Evolutionary conservation across 2,329 filamentous ascomycete genomes (phyloP).

Genomic region (Aureobasidium sp.): DNA sequence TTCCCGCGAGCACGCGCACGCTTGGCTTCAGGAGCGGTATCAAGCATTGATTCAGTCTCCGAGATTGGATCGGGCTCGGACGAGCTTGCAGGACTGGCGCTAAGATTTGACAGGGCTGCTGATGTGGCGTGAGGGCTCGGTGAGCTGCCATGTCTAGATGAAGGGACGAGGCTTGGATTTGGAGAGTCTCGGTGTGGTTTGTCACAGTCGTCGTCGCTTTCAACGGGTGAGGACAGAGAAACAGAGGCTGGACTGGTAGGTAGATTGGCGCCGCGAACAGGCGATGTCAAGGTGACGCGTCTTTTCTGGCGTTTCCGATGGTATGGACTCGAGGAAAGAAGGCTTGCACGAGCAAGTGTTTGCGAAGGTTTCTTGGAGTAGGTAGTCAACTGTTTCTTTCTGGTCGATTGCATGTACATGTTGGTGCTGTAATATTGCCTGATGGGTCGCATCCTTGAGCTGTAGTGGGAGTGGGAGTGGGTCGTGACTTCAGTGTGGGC

Average conservation of each 20-base stretch:
- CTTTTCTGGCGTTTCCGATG: neutral
- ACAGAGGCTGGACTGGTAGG: neutral
- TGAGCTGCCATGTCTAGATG: no score
- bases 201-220: neutral
- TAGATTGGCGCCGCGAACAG: neutral
- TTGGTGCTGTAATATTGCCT: neutral
- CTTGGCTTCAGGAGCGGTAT: neutral
- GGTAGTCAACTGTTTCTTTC: neutral
- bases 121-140: no score
- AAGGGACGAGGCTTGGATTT: neutral
- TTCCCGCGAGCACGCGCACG: neutral
- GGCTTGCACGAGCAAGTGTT: neutral
- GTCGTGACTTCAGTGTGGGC: neutral
- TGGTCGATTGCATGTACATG: neutral
- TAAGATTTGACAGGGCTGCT: neutral
- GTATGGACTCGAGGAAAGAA: neutral
- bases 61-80: constrained; percentile 4
- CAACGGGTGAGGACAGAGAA: neutral
- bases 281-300: constrained; percentile 7
- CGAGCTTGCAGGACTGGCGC: constrained; percentile 1
- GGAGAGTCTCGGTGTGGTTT: neutral
- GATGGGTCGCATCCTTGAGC: no score
- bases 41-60: neutral
- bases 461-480: no score
- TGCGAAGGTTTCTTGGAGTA: neutral